Percentiles rank a stretch among this genome's conserved stretches.
phyloP scores from a whole-genome alignment of 2,329 filamentous ascomycete genomes.

The Biscogniauxia sp. region DNA sequence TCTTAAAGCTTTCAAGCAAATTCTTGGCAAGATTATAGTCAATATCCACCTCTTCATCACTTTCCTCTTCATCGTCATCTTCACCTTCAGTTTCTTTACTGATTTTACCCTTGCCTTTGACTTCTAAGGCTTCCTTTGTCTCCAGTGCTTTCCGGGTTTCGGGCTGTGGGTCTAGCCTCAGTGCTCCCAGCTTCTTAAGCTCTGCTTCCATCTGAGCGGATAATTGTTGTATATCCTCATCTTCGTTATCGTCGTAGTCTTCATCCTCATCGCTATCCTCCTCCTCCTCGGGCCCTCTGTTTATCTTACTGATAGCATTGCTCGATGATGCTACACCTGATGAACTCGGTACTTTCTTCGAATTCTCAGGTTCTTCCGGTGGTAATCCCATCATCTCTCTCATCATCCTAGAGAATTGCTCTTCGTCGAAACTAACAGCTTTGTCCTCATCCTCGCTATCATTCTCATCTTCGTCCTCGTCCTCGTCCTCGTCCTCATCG shows the following conservation, averaged over 20 bases:
- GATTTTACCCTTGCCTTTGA: slow-evolving; percentile 18
- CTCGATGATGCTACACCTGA: slow-evolving; percentile 9
- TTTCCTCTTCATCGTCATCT: slow-evolving; percentile 44
- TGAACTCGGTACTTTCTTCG: slow-evolving; percentile 3
- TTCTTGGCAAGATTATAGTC: slow-evolving; percentile 90
- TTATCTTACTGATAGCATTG: slow-evolving; percentile 1
- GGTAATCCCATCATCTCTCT: slow-evolving; percentile 80
- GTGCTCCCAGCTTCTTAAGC: slow-evolving; percentile 64
- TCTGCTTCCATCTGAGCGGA: slow-evolving; percentile 71
- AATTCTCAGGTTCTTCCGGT: slow-evolving; percentile 19
- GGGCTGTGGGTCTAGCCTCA: slow-evolving; percentile 49
- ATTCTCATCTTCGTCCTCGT: slow-evolving; percentile 52
- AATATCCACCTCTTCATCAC: slow-evolving; percentile 65
- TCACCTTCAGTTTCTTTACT: slow-evolving; percentile 24
- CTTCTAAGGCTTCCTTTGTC: slow-evolving; percentile 22
- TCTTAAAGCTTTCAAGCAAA: slow-evolving; percentile 87
- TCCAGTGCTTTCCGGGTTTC: slow-evolving; percentile 33
- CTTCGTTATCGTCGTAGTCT: slow-evolving; percentile 52
- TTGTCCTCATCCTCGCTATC: slow-evolving; percentile 68
- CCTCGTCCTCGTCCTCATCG: slow-evolving; percentile 49
- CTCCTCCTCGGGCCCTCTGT: background rate
- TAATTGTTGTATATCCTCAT: slow-evolving; percentile 62
- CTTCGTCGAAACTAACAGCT: slow-evolving; percentile 78
- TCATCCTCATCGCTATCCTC: slow-evolving; percentile 29
- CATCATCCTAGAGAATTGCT: slow-evolving; percentile 85